These are phyloP conservation scores for Bondarzewia mesenterica DNA, from an alignment of 1,284 basidiomycete genomes.

Conservation along the genomic window DNA sequence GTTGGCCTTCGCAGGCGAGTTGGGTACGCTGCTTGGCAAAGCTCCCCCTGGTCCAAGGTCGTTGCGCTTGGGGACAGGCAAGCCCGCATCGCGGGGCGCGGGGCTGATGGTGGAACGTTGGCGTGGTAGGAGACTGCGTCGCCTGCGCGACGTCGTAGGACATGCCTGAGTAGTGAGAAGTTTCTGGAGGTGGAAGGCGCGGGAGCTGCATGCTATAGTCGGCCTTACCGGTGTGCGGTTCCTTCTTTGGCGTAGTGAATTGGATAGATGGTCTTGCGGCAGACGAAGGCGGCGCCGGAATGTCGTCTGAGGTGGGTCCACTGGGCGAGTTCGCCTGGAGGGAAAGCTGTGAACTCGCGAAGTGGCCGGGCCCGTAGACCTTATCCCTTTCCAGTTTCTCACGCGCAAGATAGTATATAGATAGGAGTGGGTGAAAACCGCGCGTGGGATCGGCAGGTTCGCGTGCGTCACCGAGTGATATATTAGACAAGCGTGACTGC, in stretches of 20 bases:
- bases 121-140: constrained; percentile 45
- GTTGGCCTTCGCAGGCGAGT: constrained; percentile 19
- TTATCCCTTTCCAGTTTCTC: constrained; percentile 94
- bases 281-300: constrained; percentile 15
- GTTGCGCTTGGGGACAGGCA: constrained; percentile 15
- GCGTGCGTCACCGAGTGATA: constrained; percentile 36
- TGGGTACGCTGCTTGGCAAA: constrained; percentile 5
- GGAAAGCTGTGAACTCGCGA: constrained; percentile 83
- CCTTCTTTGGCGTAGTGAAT: constrained; percentile 15
- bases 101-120: constrained; percentile 45
- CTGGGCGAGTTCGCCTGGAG: constrained; percentile 20
- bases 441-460: constrained; percentile 76
- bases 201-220: constrained; percentile 82
- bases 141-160: constrained; percentile 57
- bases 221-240: constrained; percentile 34
- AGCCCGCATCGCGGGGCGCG: constrained; percentile 44
- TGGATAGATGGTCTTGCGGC: constrained; percentile 17
- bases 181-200: constrained; percentile 72
- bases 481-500: constrained; percentile 40
- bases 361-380: constrained; percentile 89
- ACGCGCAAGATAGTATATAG: constrained; percentile 92
- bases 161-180: constrained; percentile 69
- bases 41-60: no score
- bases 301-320: background rate
- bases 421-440: constrained; percentile 92